Percentiles rank a stretch among this genome's conserved stretches.
Conservation (phyloP, 495 filamentous ascomycete genomes). For the Mycothermus thermophilus region DNA sequence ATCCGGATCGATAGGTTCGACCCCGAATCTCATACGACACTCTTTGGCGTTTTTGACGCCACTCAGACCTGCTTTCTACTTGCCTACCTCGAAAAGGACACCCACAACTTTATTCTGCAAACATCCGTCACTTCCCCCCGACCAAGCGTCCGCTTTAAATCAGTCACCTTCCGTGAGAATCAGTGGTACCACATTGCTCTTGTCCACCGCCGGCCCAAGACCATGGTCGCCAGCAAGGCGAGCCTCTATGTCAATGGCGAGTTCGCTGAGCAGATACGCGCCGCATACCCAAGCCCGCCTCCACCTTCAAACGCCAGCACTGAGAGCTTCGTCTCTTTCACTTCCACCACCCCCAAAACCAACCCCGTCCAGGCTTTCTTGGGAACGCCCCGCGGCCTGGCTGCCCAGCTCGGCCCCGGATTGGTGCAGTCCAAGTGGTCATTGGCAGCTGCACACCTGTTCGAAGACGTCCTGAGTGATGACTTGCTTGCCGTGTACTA, state of each 20-base stretch:
- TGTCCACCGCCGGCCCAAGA: slow-evolving; percentile 62
- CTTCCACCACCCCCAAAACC: slow-evolving; percentile 38
- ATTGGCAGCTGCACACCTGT: slow-evolving; percentile 73
- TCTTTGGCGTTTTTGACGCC: slow-evolving; percentile 90
- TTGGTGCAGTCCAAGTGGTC: slow-evolving; percentile 74
- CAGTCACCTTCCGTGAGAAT: slow-evolving; percentile 53
- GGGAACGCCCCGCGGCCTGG: slow-evolving; percentile 83
- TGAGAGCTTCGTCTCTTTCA: slow-evolving; percentile 46
- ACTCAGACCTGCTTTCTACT: slow-evolving; percentile 90
- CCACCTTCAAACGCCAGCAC: slow-evolving; percentile 42
- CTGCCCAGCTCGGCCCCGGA: slow-evolving; percentile 62
- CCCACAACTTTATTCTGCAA: slow-evolving; percentile 89
- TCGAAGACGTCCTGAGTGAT: slow-evolving; percentile 77
- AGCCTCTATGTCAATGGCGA: slow-evolving; percentile 85
- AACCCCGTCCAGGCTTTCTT: slow-evolving; percentile 80
- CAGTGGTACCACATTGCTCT: slow-evolving; percentile 88
- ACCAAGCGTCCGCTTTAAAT: slow-evolving; percentile 89
- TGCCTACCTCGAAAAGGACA: slow-evolving; percentile 87
- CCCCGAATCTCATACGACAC: slow-evolving; percentile 68
- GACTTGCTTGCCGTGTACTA: slow-evolving; percentile 84
- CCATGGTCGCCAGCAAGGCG: slow-evolving; percentile 67
- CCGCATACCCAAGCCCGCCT: slow-evolving; percentile 67
- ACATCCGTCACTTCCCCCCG: slow-evolving; percentile 77
- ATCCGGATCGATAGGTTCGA: slow-evolving; percentile 80
- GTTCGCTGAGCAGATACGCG: slow-evolving; percentile 82